These are phyloP conservation scores for Sclerotinia subarctica DNA, from an alignment of 2,329 filamentous ascomycete genomes.

Conservation along the genomic window DNA sequence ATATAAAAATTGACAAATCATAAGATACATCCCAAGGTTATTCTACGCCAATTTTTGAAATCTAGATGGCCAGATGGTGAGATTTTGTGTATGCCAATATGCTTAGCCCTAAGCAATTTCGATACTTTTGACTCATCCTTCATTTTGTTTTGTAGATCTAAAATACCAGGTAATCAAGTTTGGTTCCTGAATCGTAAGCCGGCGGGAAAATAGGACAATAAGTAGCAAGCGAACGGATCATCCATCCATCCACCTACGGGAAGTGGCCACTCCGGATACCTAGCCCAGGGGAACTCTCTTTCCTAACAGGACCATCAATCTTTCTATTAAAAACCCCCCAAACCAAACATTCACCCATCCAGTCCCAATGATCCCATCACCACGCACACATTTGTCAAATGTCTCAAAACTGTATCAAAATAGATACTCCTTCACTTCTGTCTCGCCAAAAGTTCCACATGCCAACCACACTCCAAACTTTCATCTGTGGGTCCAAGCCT, in stretches of 20 bases:
- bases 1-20: neutral
- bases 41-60: neutral
- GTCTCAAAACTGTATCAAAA: neutral
- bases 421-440: neutral
- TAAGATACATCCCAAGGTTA: neutral
- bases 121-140: too few relatives aligned
- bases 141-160: neutral
- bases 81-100: too few relatives aligned
- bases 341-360: too few relatives aligned
- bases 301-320: too few relatives aligned
- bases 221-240: neutral
- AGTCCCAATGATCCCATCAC: neutral
- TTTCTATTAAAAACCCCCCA: too few relatives aligned
- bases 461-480: neutral
- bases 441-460: neutral
- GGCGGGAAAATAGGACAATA: neutral
- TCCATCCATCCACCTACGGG: too few relatives aligned
- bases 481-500: neutral
- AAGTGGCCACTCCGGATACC: too few relatives aligned
- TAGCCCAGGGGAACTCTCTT: too few relatives aligned
- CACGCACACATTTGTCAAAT: neutral
- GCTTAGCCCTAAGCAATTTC: too few relatives aligned
- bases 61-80: neutral
- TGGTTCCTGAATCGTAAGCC: constrained; percentile 1
- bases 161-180: neutral